Conservation (phyloP, 1,284 basidiomycete species). For the Leccinum pachyderme region DNA sequence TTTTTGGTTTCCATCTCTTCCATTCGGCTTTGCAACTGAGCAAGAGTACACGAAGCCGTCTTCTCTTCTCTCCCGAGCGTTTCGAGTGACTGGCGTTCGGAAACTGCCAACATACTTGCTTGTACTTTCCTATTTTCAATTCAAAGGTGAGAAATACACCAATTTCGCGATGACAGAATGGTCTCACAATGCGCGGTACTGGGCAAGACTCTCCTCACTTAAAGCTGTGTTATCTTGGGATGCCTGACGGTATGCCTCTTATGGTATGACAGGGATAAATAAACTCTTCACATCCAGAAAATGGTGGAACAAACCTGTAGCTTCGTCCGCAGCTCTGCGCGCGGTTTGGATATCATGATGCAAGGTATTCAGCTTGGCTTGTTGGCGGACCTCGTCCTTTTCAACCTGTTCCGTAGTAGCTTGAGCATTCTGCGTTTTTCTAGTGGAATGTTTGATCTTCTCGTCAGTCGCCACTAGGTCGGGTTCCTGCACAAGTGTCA, state of each 20-base stretch:
- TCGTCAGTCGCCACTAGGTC: constrained; percentile 80
- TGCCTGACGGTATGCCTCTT: constrained; percentile 75
- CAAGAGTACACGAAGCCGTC: constrained; percentile 62
- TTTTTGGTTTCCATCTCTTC: constrained; percentile 65
- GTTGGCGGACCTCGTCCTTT: constrained; percentile 68
- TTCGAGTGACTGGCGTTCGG: constrained; percentile 87
- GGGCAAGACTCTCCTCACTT: constrained; percentile 79
- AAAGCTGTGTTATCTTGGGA: constrained; percentile 77
- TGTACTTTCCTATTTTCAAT: constrained; percentile 60
- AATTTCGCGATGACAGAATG: background rate
- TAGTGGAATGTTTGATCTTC: constrained; percentile 81
- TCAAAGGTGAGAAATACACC: constrained; percentile 7
- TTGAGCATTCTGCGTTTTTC: constrained; percentile 73
- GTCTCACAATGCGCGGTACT: constrained; percentile 82
- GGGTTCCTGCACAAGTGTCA: constrained; percentile 59
- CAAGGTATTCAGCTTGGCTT: constrained; percentile 57
- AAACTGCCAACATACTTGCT: constrained; percentile 76
- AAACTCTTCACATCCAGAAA: background rate
- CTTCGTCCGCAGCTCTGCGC: constrained; percentile 69
- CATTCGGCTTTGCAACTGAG: constrained; percentile 67
- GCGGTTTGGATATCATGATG: constrained; percentile 69
- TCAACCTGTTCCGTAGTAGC: constrained; percentile 64
- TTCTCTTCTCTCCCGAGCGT: constrained; percentile 83
- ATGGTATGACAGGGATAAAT: constrained; percentile 3
- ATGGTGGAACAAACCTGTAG: constrained; percentile 54